A percentile compares a stretch with the other conserved stretches of the same genome.
These are phyloP conservation scores for Paecilomyces formosus DNA, from an alignment of 2,329 filamentous ascomycete genomes.

Conservation along the genomic window DNA sequence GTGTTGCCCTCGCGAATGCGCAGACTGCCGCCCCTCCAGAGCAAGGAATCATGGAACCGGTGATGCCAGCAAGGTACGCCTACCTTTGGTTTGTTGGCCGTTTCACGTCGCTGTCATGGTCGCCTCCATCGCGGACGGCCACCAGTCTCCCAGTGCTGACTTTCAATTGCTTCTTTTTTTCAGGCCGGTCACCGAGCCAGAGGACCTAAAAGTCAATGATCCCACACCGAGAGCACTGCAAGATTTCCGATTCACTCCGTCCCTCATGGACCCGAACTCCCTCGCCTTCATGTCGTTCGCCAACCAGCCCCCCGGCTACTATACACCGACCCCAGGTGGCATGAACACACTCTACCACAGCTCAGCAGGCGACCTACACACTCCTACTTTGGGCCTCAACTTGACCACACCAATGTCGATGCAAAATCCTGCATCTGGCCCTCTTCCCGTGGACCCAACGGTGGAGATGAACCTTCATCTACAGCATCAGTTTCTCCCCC, in stretches of 20 bases:
- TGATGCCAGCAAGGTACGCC: constrained; percentile 12
- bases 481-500: constrained; percentile 47
- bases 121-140: background rate
- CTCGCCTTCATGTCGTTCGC: constrained; percentile 73
- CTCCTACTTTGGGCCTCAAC: constrained; percentile 65
- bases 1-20: constrained; percentile 40
- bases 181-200: constrained; percentile 40
- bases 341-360: constrained; percentile 70
- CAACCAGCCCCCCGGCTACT: constrained; percentile 74
- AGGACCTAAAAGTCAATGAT: constrained; percentile 65
- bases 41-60: constrained; percentile 14
- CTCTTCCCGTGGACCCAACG: constrained; percentile 53
- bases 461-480: constrained; percentile 66
- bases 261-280: constrained; percentile 76
- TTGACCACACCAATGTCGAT: constrained; percentile 77
- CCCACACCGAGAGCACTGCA: constrained; percentile 72
- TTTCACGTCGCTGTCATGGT: background rate
- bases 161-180: background rate
- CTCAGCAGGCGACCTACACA: constrained; percentile 81
- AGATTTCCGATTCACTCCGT: constrained; percentile 86
- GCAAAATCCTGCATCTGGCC: constrained; percentile 58
- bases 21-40: constrained; percentile 24
- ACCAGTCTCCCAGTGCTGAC: background rate
- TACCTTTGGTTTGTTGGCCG: background rate
- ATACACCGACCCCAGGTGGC: constrained; percentile 77